These are phyloP conservation scores for Alternaria angustiovoidea DNA, from an alignment of 2,329 filamentous ascomycete species.

Conservation along the genomic window DNA sequence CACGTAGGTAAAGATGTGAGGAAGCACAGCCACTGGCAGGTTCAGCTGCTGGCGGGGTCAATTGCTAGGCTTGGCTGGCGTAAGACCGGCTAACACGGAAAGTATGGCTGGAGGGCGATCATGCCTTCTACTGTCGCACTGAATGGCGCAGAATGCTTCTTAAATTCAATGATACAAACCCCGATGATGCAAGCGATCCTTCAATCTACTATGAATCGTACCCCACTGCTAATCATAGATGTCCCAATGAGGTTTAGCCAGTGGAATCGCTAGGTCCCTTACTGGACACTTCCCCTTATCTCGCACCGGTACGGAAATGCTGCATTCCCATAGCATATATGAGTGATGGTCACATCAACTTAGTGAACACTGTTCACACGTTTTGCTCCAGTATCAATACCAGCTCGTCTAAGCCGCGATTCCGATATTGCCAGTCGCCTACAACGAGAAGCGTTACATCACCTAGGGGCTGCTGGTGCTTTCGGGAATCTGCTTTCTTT, in stretches of 20 bases:
- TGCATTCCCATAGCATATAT: not conserved
- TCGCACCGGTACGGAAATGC: not conserved
- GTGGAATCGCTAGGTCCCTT: not conserved
- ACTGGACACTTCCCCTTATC: not conserved
- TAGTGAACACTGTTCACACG: too few species aligned
- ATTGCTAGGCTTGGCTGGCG: slow-evolving; percentile 15
- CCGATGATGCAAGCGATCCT: not conserved
- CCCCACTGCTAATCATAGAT: not conserved
- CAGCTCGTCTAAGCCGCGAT: not conserved
- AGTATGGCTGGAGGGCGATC: not conserved
- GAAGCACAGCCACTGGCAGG: slow-evolving; percentile 10
- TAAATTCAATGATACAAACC: not conserved
- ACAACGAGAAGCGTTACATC: not conserved
- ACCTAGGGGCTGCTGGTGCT: not conserved
- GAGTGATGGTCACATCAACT: not conserved
- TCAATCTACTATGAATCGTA: not conserved
- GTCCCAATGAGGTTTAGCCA: not conserved
- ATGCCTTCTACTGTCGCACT: not conserved
- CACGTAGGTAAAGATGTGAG: slow-evolving; percentile 6
- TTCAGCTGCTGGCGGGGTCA: slow-evolving; percentile 12
- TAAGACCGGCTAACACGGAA: slow-evolving; percentile 7
- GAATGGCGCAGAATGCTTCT: not conserved
- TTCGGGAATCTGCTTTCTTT: slow-evolving; percentile 52
- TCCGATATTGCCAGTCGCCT: not conserved
- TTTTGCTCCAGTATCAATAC: not conserved